These are phyloP conservation scores for Cyanidiococcus yangmingshanensis DNA, from an alignment of 23 red algal species.

Conservation along the genomic window DNA sequence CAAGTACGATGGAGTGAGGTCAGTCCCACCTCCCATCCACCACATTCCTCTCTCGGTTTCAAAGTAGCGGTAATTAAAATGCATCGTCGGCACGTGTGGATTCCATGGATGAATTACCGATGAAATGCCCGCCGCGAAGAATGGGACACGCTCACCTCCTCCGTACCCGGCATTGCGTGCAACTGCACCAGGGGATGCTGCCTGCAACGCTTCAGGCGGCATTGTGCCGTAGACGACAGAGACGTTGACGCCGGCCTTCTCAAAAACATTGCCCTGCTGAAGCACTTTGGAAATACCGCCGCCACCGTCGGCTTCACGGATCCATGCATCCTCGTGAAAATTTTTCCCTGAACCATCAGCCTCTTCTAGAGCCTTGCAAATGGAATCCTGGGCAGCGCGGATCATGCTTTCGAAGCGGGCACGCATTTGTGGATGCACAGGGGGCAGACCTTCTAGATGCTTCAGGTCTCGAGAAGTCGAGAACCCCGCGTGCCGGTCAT, in stretches of 20 bases:
- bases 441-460: neutral
- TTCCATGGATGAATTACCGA: slow-evolving; percentile 99
- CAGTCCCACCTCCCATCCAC: slow-evolving; percentile 98
- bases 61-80: slow-evolving; percentile 99
- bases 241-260: slow-evolving; percentile 98
- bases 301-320: slow-evolving; percentile 56
- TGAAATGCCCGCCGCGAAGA: slow-evolving; percentile 90
- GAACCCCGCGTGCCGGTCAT: neutral
- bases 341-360: slow-evolving; percentile 52
- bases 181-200: slow-evolving; percentile 62
- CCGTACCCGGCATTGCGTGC: slow-evolving; percentile 78
- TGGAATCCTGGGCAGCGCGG: slow-evolving; percentile 61
- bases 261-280: slow-evolving; percentile 80
- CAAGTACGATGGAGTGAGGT: slow-evolving; percentile 84
- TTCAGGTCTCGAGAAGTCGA: neutral
- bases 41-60: slow-evolving; percentile 93
- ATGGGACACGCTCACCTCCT: slow-evolving; percentile 75
- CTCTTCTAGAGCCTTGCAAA: slow-evolving; percentile 77
- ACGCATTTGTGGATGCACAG: slow-evolving; percentile 37
- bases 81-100: slow-evolving; percentile 92
- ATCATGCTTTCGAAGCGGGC: slow-evolving; percentile 84
- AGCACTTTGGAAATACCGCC: slow-evolving; percentile 91
- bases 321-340: slow-evolving; percentile 90
- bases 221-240: slow-evolving; percentile 96
- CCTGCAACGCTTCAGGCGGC: slow-evolving; percentile 90